Evolutionary conservation across 176 grass and related monocot genomes (phyloP).

Genomic region (Luzula sylvatica): DNA sequence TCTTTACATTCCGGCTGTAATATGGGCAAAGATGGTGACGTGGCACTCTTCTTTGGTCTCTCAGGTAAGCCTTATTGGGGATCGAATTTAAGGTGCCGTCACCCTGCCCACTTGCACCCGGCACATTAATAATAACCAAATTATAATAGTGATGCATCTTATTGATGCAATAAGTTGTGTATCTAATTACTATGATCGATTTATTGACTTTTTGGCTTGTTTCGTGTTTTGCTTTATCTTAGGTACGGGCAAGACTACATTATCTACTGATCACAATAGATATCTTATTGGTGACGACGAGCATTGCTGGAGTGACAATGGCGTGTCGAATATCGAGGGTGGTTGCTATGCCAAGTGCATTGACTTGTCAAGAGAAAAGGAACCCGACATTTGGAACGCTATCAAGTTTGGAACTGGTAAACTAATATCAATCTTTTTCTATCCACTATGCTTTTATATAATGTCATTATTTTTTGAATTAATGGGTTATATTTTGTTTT

Average conservation of each 20-base stretch:
- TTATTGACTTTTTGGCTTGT: background rate
- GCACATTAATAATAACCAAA: constrained; percentile 11
- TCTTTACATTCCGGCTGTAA: constrained; percentile 97
- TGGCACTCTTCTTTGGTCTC: constrained; percentile 97
- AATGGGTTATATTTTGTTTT: background rate
- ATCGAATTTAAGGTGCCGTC: constrained; percentile 33
- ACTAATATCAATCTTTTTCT: background rate
- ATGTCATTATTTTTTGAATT: background rate
- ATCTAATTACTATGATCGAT: background rate
- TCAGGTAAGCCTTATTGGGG: constrained; percentile 62
- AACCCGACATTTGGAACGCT: constrained; percentile 98
- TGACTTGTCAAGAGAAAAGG: constrained; percentile 70
- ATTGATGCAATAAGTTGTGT: background rate
- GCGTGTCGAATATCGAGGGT: constrained; percentile 95
- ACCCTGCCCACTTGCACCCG: constrained; percentile 55
- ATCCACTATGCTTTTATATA: background rate
- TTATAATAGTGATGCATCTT: background rate
- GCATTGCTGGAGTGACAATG: constrained; percentile 89
- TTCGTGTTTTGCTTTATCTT: background rate
- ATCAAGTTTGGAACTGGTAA: constrained; percentile 97
- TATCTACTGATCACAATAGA: constrained; percentile 89
- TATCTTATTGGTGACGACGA: constrained; percentile 86
- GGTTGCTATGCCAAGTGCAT: constrained; percentile 98
- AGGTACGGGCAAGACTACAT: constrained; percentile 93
- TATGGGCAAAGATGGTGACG: constrained; percentile 89